A percentile compares a stretch with the other conserved stretches of the same genome.
Evolutionary conservation across 2,329 filamentous ascomycete species (phyloP).

Genomic region (Ophiocordyceps australis): DNA sequence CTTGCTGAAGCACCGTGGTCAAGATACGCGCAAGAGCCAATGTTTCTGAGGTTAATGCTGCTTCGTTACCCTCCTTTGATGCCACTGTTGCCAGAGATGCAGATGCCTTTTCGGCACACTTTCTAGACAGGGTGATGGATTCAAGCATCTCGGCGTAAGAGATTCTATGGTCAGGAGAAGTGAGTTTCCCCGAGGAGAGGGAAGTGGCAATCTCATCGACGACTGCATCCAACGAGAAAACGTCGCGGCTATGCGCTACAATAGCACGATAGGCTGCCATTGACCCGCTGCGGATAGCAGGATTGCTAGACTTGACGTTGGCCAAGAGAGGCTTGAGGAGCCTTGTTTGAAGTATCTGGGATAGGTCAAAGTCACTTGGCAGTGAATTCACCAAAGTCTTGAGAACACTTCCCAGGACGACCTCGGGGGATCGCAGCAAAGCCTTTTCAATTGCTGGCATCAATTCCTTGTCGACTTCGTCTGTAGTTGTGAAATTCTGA

Average conservation of each 20-base stretch:
- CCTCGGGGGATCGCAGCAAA: constrained; percentile 74
- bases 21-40: constrained; percentile 50
- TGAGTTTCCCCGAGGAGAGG: constrained; percentile 67
- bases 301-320: constrained; percentile 81
- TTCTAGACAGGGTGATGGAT: constrained; percentile 37
- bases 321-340: constrained; percentile 77
- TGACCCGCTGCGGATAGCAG: constrained; percentile 56
- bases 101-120: constrained; percentile 48
- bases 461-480: constrained; percentile 60
- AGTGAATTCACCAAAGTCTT: constrained; percentile 55
- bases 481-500: constrained; percentile 47
- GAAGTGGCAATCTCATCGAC: constrained; percentile 63
- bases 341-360: constrained; percentile 49
- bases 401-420: constrained; percentile 66
- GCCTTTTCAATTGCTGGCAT: constrained; percentile 77
- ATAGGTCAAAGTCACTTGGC: constrained; percentile 56
- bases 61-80: constrained; percentile 77
- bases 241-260: constrained; percentile 41
- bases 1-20: constrained; percentile 40
- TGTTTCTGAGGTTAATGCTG: constrained; percentile 60
- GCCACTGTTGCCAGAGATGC: constrained; percentile 49
- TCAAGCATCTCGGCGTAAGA: constrained; percentile 69
- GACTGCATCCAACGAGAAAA: constrained; percentile 43
- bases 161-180: constrained; percentile 69
- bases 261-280: constrained; percentile 55